Evolutionary conservation across 2,329 filamentous ascomycete species (phyloP), one percentile per base, ranked within the genome.

Genomic region (Emmonsiellopsis sp.): DNA sequence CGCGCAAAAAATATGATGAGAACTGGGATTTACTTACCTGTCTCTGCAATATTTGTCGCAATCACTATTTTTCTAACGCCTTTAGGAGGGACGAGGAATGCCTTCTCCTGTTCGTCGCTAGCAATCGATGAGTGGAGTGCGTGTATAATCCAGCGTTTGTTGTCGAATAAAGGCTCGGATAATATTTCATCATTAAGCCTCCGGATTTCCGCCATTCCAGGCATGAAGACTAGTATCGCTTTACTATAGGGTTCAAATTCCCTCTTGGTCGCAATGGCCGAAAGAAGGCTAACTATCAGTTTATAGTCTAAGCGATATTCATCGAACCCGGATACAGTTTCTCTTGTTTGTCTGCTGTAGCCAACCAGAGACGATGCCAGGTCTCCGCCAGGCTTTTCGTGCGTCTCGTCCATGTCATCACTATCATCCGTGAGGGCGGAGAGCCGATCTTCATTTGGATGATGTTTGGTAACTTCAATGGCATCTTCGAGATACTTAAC

Each of bases 1-100:
- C 27, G 9, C 27, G 42, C 10, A 36, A n/a, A 11, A 13, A 21
- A 21, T 11, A 13, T 13, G 40, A 13, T 11, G 14, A 13, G 10
- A 3, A n/a, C 10, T 27, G 21, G 37, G 14, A 13, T 32, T 45
- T 39, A 34, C 59, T 36, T 61, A 67, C 93, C 93, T 0, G 93
- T 98, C 69, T 98, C 93, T 4, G 93, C 93, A 67, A 98, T 98
- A 65, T 98, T 98, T 11, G 93, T 98, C 1, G 93, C 91, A 52
- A 98, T 79, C 2, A 98, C 92, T 58, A 98, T 93, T 72, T 98
- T 98, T 57, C 91, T 82, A 53, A 84, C 77, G 0, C 92, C 92
- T 2, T 77, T 78, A 1, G 91, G 89, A 5, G 93, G 93, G 0
- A 95, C 73, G 5, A 88, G 75, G 66, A 98, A 98, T 0, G 93